Percentiles rank a stretch among this genome's conserved stretches.
phyloP scores from a whole-genome alignment of 2,329 filamentous ascomycete genomes.

The Ophiostoma triangulosporum region DNA sequence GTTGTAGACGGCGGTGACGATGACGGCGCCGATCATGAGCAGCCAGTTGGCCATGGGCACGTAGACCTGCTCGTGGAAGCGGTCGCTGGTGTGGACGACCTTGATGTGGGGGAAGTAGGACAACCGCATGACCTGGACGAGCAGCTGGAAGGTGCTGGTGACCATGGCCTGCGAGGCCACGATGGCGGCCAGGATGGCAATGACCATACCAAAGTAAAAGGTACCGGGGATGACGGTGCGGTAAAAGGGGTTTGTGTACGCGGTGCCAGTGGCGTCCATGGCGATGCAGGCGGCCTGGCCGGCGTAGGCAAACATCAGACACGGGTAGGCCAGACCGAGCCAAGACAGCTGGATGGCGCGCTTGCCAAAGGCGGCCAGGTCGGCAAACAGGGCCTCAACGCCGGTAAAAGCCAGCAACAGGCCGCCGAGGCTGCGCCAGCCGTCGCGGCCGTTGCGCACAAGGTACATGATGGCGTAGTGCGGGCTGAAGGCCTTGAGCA shows the following conservation, averaged over 20 bases:
- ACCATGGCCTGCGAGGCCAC: conserved; percentile 71
- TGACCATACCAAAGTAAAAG: conserved; percentile 50
- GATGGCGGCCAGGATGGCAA: conserved; percentile 57
- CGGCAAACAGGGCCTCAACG: conserved; percentile 67
- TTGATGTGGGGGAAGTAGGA: conserved; percentile 66
- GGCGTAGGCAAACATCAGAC: conserved; percentile 49
- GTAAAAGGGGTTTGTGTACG: conserved; percentile 61
- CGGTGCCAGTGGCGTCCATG: conserved; percentile 34
- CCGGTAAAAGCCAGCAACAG: conserved; percentile 63
- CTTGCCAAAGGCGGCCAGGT: conserved; percentile 60
- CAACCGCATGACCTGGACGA: conserved; percentile 58
- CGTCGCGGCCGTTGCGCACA: conserved; percentile 41
- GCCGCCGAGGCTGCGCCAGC: conserved; percentile 55
- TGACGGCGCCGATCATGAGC: conserved; percentile 60
- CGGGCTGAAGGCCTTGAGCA: conserved; percentile 43
- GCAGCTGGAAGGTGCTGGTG: conserved; percentile 55
- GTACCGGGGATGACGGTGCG: conserved; percentile 53
- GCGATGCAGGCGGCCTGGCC: conserved; percentile 65
- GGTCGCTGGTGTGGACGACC: conserved; percentile 54
- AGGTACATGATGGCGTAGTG: conserved; percentile 49
- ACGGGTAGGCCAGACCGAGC: conserved; percentile 56
- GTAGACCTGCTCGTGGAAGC: conserved; percentile 63
- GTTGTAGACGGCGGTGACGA: conserved; percentile 61
- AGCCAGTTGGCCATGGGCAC: conserved; percentile 67
- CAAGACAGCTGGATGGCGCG: conserved; percentile 60